phyloP scores from a whole-genome alignment of 495 filamentous ascomycete genomes.

The Penicillium bialowiezense region DNA sequence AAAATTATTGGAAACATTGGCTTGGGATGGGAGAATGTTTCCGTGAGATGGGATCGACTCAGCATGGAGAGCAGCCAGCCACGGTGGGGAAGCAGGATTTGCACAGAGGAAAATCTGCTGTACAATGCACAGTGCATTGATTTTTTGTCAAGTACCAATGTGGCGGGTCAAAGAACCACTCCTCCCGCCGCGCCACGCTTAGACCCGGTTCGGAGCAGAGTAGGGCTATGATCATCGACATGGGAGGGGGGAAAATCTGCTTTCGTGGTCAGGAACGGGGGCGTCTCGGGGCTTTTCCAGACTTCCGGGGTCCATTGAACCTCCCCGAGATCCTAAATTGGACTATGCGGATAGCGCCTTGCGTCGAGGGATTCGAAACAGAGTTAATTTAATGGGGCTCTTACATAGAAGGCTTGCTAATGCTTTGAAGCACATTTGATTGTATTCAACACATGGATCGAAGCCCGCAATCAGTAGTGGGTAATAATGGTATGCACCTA shows the following conservation, averaged over 20 bases:
- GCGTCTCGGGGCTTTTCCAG: not conserved
- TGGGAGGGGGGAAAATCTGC: not conserved
- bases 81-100: not conserved
- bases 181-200: slow-evolving; percentile 3
- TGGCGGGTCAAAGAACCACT: slow-evolving; percentile 10
- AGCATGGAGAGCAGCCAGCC: slow-evolving; percentile 5
- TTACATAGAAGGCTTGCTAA: not conserved
- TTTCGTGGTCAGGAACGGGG: not conserved
- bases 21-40: not conserved
- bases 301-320: not conserved
- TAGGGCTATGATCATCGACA: not conserved
- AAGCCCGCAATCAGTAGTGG: slow-evolving; percentile 2
- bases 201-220: slow-evolving; percentile 3
- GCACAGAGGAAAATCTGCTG: not conserved
- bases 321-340: not conserved
- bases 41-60: not conserved
- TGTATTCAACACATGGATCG: not conserved
- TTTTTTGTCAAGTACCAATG: slow-evolving; percentile 9
- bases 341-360: slow-evolving; percentile 2
- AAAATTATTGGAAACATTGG: not conserved
- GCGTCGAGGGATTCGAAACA: not conserved
- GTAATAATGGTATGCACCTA: slow-evolving; percentile 5
- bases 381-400: not conserved
- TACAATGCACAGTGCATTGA: not conserved
- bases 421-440: not conserved